Base-by-base conservation (phyloP, 83 land plant genomes). In the Diphasiastrum complanatum region DNA sequence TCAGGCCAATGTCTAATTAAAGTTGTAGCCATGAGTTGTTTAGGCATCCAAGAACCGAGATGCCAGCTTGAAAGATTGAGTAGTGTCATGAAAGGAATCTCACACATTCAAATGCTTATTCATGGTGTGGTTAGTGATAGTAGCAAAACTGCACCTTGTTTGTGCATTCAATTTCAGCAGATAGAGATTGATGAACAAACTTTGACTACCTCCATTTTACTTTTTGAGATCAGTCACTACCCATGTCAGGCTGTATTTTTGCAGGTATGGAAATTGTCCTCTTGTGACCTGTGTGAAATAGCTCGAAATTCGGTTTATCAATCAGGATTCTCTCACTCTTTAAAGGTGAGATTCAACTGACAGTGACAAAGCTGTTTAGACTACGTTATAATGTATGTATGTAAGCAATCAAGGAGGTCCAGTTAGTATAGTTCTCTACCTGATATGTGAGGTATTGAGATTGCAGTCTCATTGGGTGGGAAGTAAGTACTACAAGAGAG, bases 261-360 rank as follows among this genome's bases (percentile, higher is more conserved):
- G 12, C 70, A 91, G 97, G 88, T 91, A 1, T 87, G 87, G 97
- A 91, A 87, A 67, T 65, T 91, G 16, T 87, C 84, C 75, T 61
- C 90, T 19, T 87, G 91, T 64, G 97, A 91, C 47, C 65, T 91
- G 10, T 91, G 95, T 71, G 95, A 91, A 63, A 87, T 91, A 61
- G 95, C 97, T 5, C 73, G 95, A 16, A 91, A 91, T 63, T 91
- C 95, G 35, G 90, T 91, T 25, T 81, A 77, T 65, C 95, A 85
- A 49, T 91, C 95, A 19, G 87, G 97, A 16, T 91, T 91, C 54
- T 82, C 91, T 26, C 90, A 91, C 85, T 71, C 86, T 32, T 54
- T 77, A 46, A 92, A 92, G 90, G 97, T 91, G 69, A 19, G 43
- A 5, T 25, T 27, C n/a, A 22, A 11, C 11, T 35, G 23, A 16